Base-by-base conservation (phyloP, 2,329 filamentous ascomycete genomes). In the Fusarium sulawesiense region DNA sequence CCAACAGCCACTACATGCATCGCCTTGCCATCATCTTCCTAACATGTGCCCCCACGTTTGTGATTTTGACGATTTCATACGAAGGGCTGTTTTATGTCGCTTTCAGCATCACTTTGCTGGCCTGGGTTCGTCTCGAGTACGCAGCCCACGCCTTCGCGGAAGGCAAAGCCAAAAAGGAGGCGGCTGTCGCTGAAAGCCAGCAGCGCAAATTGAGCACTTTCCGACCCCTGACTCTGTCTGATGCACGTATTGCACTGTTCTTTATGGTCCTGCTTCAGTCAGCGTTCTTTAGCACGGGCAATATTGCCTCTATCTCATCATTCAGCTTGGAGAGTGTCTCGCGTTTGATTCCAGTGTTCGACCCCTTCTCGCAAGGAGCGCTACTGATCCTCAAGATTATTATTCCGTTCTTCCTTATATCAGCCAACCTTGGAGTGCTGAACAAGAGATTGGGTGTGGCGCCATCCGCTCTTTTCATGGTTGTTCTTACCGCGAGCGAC, bases 31-130 rank as follows among this genome's bases (percentile, higher is more conserved):
- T 97, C 73, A 90, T 98, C 56, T 99, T 98, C 82, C 85, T 99
- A 50, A 92, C 94, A 7, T 98, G 97, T 78, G 92, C 95, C 0
- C 96, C 96, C 0, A 92, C 92, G 3, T 99, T 98, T 80, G 92
- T 99, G 77, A 95, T 99, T 75, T 88, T 99, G 53, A 97, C 94
- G 10, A 98, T 98, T 73, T 98, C 95, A 1, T 99, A 97, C 81
- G 96, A 99, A 80, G 95, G 95, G 0, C 86, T 99, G 4, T 99
- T 99, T 80, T 99, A 98, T 80, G 89, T 98, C 64, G 89, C 91
- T 13, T 99, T 98, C 80, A 94, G 91, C 76, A 83, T 92, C 56
- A 92, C 91, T 23, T 83, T 99, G 7, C 85, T 97, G 54, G 90
- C 91, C 58, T 99, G 96, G 96, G 93, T 98, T 34, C 89, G 91